Base-by-base conservation (phyloP, 345 rosid genomes). In the Populus ilicifolia region DNA sequence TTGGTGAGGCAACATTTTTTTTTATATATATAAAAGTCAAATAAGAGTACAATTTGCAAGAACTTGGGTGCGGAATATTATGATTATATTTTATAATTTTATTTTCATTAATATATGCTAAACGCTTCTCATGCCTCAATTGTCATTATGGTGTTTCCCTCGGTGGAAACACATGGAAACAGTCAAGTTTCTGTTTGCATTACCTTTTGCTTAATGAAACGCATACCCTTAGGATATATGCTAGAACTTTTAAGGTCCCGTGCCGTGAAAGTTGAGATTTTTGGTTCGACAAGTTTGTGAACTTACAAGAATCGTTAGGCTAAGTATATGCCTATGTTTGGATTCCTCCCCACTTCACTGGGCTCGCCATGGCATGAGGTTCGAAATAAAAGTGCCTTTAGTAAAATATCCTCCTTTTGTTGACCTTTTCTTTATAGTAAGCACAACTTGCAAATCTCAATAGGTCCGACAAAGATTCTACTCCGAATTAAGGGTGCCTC, bases 91-190 rank as follows among this genome's bases (percentile, higher is more conserved):
- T 7, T 65, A 0, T 20, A 6, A 50, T 50, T 5, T 17, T 14
- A 6, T 9, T 1, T 20, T 41, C 69, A 16, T 16, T 30, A 33
- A 33, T 50, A 5, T 18, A 66, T 33, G 62, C 61, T 35, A 30
- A 72, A 72, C 39, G 30, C 54, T 39, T 61, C 68, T 73, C 76
- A 73, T 27, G 39, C 75, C 75, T 12, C 48, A 2, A 61, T 16
- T 61, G 68, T 5, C 62, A 74, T 74, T 8, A 74, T 63, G 39
- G 41, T 74, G 77, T 74, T 74, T 74, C 61, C 77, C 35, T 18
- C 5, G 13, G 56, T 29, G 61, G 30, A n/a, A 64, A 44, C 70
- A 73, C 61, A 39, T 38, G 50, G 68, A 73, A 61, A 48, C 39
- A 13, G n/a, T 2, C 46, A 13, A 13, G 36, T 44, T 46, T 74